Conservation (phyloP, 2,329 filamentous ascomycete genomes). For the Claviceps pazoutovae region DNA sequence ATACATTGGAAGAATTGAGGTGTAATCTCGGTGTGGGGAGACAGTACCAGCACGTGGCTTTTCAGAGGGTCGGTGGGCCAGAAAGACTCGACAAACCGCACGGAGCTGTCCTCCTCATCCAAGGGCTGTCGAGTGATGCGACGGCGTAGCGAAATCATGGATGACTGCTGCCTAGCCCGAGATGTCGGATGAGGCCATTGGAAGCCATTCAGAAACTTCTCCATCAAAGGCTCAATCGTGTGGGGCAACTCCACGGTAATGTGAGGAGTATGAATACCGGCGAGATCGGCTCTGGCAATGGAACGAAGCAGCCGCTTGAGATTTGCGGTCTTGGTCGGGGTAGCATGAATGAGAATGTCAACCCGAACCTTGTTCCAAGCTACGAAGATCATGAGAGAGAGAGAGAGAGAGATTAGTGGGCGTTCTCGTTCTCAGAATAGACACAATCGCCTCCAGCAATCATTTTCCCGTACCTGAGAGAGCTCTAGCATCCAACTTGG, state of each 20-base stretch:
- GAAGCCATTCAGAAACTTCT: conserved; percentile 48
- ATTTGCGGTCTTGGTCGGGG: conserved; percentile 55
- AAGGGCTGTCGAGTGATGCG: conserved; percentile 49
- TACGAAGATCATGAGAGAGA: conserved; percentile 14
- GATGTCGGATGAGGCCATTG: conserved; percentile 46
- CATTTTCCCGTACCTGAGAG: conserved; percentile 38
- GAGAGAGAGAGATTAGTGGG: no score
- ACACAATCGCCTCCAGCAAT: no score
- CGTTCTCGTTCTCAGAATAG: not conserved
- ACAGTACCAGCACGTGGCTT: conserved; percentile 73
- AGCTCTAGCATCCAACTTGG: conserved; percentile 59
- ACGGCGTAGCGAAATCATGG: conserved; percentile 56
- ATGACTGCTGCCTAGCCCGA: conserved; percentile 27
- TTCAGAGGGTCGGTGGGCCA: conserved; percentile 54
- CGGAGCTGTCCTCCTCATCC: conserved; percentile 55
- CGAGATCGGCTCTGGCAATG: conserved; percentile 61
- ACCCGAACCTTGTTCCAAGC: conserved; percentile 68
- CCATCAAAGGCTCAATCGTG: conserved; percentile 50
- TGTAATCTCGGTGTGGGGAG: conserved; percentile 66
- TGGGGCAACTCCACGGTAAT: conserved; percentile 75
- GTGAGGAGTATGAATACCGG: conserved; percentile 52
- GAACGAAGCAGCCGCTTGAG: conserved; percentile 66
- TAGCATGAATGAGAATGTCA: conserved; percentile 73
- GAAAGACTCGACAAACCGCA: conserved; percentile 73
- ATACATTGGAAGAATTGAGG: conserved; percentile 69